Evolutionary conservation across 2,329 filamentous ascomycete genomes (phyloP).

Genomic region (Blumeriella jaapii): DNA sequence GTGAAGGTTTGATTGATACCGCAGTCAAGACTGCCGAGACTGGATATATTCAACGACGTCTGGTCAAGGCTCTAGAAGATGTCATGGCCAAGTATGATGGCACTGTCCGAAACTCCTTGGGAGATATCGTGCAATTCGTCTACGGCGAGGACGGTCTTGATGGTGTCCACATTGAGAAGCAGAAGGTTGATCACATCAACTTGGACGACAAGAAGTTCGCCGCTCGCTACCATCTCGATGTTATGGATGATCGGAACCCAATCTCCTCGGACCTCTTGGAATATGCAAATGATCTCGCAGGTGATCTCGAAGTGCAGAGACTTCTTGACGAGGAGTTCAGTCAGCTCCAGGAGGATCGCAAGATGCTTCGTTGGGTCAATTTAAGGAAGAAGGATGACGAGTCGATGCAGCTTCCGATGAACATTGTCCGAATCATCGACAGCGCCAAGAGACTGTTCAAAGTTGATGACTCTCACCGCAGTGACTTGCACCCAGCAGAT

Average conservation of each 20-base stretch:
- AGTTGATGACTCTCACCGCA: constrained; percentile 73
- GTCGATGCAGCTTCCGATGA: constrained; percentile 83
- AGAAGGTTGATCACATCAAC: constrained; percentile 76
- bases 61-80: constrained; percentile 96
- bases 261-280: constrained; percentile 65
- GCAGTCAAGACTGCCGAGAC: constrained; percentile 99
- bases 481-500: constrained; percentile 79
- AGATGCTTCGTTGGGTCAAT: constrained; percentile 59
- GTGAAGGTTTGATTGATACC: constrained; percentile 98
- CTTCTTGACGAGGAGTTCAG: constrained; percentile 86
- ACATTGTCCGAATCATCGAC: constrained; percentile 82
- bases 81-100: constrained; percentile 96
- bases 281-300: constrained; percentile 74
- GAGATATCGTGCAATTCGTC: constrained; percentile 92
- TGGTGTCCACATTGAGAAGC: constrained; percentile 85
- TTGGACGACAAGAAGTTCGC: constrained; percentile 70
- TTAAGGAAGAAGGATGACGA: constrained; percentile 63
- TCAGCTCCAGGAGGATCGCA: constrained; percentile 60
- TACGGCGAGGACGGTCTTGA: constrained; percentile 97
- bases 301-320: constrained; percentile 77
- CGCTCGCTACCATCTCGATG: constrained; percentile 72
- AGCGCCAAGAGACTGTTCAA: constrained; percentile 84
- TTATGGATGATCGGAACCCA: constrained; percentile 54
- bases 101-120: constrained; percentile 91
- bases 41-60: constrained; percentile 95